Evolutionary conservation across 2,329 filamentous ascomycete genomes (phyloP), one percentile per base, ranked within the genome.

Genomic region (Pyricularia grisea): DNA sequence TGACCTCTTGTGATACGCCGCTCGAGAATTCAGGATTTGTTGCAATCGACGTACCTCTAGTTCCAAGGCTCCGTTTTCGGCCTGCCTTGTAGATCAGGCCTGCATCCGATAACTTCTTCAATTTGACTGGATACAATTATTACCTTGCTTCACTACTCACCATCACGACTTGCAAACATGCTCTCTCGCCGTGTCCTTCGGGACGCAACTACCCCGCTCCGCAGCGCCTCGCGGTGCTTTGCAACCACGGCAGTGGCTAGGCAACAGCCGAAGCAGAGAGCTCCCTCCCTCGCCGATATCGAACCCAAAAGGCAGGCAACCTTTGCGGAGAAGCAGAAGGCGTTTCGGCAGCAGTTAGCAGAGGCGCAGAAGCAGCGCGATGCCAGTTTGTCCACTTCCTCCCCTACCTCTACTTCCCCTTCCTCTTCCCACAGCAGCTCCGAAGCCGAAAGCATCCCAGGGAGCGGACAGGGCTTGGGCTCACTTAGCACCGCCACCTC

Each of bases 201-300:
- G 73, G 76, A 76, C 69, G 76, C 71, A 73, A 77, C 76, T 73
- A 80, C 80, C 73, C 80, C 81, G 71, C 84, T 83, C 76, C 80
- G 81, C 73, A 76, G 78, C 69, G 76, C 84, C 71, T 63, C 60
- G 25, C 84, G 88, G 74, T 81, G 87, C 73, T 85, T 92, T 76
- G 83, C 83, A 76, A 84, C 85, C 69, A 86, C 87, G 70, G 78
- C 83, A 70, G 71, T 77, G 7, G 30, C 72, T 75, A 77, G 78
- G 70, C 78, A 79, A 72, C 84, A 72, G 36, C 70, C 78, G 70
- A 78, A 79, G 71, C 84, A 71, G 65, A 70, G 83, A 70, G 82
- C 88, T 25, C 95, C 95, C n/a, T 88, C 91, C 55, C 87, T 99
- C 73, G 90, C 92, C 78, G 94, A 99, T 80, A 88, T 99, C 75